These are phyloP conservation scores for Rhizopogon vulgaris DNA, from an alignment of 768 basidiomycete species.

Conservation along the genomic window DNA sequence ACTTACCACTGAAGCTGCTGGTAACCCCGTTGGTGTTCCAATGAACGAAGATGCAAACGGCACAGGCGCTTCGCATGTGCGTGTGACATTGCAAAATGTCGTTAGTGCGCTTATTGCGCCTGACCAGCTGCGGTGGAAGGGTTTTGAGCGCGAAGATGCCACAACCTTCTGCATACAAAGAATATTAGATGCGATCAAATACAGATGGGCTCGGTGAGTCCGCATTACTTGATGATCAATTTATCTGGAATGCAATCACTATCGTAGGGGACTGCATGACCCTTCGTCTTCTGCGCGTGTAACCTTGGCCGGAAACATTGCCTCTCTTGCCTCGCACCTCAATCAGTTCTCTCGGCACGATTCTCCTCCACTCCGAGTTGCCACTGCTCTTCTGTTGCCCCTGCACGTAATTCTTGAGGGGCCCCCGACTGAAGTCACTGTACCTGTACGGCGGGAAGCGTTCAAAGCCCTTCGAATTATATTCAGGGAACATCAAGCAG, in stretches of 20 bases:
- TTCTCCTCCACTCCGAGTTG: conserved; percentile 19
- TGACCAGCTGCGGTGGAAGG: background rate
- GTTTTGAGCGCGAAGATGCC: background rate
- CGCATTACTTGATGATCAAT: background rate
- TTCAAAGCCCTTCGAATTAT: conserved; percentile 35
- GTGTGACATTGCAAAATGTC: background rate
- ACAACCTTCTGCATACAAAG: background rate
- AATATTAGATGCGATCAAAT: background rate
- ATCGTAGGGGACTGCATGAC: conserved; percentile 31
- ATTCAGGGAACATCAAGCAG: conserved; percentile 36
- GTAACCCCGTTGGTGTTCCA: background rate
- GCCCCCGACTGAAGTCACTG: conserved; percentile 37
- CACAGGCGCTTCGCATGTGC: background rate
- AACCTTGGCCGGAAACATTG: conserved; percentile 20
- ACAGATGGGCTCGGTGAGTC: conserved; percentile 1
- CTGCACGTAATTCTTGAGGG: conserved; percentile 32
- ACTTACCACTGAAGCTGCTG: background rate
- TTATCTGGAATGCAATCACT: background rate
- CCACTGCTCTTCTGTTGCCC: conserved; percentile 20
- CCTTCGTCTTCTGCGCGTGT: conserved; percentile 26
- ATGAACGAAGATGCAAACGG: background rate
- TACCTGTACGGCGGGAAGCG: conserved; percentile 37
- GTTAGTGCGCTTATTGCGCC: background rate
- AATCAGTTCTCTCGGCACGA: conserved; percentile 24
- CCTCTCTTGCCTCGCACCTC: conserved; percentile 15